Evolutionary conservation across 2,329 filamentous ascomycete species (phyloP).

Genomic region (Leptographium radiaticola): DNA sequence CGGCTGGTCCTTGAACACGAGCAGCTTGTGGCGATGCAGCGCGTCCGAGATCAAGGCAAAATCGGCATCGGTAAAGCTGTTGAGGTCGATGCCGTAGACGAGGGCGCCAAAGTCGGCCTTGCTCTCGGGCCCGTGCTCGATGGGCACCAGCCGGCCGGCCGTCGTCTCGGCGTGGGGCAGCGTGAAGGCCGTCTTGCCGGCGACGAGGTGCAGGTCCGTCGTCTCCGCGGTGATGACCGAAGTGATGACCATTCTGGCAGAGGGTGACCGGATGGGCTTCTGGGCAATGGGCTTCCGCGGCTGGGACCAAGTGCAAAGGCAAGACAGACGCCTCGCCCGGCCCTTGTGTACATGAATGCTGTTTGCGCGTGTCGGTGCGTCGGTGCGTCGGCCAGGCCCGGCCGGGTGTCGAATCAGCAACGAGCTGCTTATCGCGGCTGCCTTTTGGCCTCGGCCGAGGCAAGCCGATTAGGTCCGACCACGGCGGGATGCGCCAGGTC

Average conservation of each 20-base stretch:
- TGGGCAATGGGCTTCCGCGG: too few species aligned
- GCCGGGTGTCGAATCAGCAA: neutral
- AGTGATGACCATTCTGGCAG: slow-evolving; percentile 14
- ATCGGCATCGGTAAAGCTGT: slow-evolving; percentile 20
- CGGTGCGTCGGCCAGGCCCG: neutral
- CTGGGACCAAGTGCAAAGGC: too few species aligned
- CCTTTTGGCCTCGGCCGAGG: neutral
- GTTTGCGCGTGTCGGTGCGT: neutral
- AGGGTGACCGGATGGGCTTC: too few species aligned
- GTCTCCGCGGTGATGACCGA: slow-evolving; percentile 12
- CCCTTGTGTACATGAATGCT: too few species aligned
- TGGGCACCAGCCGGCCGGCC: slow-evolving; percentile 14
- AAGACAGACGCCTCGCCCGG: too few species aligned
- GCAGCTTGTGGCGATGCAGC: slow-evolving; percentile 20
- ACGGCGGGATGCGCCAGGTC: too few species aligned
- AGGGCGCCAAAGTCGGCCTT: slow-evolving; percentile 22
- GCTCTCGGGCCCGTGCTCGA: slow-evolving; percentile 14
- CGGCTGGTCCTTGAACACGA: slow-evolving; percentile 24
- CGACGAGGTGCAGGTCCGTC: slow-evolving; percentile 7
- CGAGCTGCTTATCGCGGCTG: neutral
- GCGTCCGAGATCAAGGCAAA: slow-evolving; percentile 20
- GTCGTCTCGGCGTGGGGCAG: slow-evolving; percentile 16
- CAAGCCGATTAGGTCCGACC: neutral
- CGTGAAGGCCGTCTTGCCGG: slow-evolving; percentile 6
- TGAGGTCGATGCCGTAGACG: slow-evolving; percentile 23